phyloP scores from a whole-genome alignment of 371 early-diverging fungal genomes.

The Umbelopsis sp. region DNA sequence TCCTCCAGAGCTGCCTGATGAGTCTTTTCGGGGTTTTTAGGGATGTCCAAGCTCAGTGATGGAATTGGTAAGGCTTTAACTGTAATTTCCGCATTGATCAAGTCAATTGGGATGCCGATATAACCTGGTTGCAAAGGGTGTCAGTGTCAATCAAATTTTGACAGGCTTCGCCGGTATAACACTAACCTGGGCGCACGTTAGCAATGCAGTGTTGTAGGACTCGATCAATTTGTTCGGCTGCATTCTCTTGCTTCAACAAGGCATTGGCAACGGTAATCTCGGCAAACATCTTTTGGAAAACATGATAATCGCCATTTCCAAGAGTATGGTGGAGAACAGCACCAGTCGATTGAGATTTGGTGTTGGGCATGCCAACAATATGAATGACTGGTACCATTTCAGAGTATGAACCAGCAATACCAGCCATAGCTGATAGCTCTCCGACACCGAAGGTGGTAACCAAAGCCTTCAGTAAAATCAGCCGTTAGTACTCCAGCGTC shows the following conservation, averaged over 20 bases:
- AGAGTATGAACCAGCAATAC: constrained; percentile 57
- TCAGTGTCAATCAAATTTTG: neutral
- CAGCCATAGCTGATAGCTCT: constrained; percentile 55
- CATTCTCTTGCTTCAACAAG: constrained; percentile 32
- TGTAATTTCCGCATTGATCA: constrained; percentile 36
- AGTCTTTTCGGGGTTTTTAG: constrained; percentile 30
- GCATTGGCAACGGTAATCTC: constrained; percentile 44
- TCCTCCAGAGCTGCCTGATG: constrained; percentile 31
- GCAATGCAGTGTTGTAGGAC: constrained; percentile 30
- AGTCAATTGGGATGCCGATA: constrained; percentile 51
- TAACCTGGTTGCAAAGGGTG: constrained; percentile 31
- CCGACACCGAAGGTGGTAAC: constrained; percentile 64
- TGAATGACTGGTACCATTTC: constrained; percentile 61
- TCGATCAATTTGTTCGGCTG: constrained; percentile 45
- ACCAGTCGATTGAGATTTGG: constrained; percentile 38
- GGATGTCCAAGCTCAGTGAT: constrained; percentile 26
- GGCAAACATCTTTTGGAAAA: constrained; percentile 44
- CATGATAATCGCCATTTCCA: constrained; percentile 55
- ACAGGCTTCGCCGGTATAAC: neutral
- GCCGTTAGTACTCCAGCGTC: no score
- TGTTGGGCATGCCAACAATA: constrained; percentile 55
- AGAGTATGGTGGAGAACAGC: constrained; percentile 57
- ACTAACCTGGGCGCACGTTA: constrained; percentile 31
- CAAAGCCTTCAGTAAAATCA: constrained; percentile 27
- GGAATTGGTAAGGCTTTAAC: constrained; percentile 20